phyloP scores from a whole-genome alignment of 768 basidiomycete species.

The Mycena amicta region DNA sequence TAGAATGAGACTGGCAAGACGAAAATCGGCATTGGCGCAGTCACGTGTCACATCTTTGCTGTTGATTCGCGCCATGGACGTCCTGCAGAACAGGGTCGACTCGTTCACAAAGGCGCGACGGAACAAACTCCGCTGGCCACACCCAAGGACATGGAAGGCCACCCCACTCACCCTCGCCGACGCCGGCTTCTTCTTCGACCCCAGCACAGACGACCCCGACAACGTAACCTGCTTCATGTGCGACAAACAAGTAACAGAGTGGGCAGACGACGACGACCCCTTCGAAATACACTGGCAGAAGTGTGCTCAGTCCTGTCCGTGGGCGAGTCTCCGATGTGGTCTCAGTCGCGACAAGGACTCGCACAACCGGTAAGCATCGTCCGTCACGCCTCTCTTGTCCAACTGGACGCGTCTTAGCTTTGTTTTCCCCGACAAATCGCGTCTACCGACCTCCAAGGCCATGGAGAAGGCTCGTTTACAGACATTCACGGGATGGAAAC shows the following conservation, averaged over 20 bases:
- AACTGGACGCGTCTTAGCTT: conserved; percentile 51
- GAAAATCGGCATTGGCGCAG: neutral
- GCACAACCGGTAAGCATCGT: conserved; percentile 52
- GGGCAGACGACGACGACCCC: conserved; percentile 86
- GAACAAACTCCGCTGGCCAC: conserved; percentile 82
- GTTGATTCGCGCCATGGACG: conserved; percentile 49
- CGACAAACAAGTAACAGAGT: conserved; percentile 77
- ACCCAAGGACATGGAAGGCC: conserved; percentile 62
- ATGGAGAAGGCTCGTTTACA: conserved; percentile 76
- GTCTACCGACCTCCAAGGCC: conserved; percentile 64
- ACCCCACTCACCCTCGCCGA: conserved; percentile 77
- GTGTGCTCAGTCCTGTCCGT: conserved; percentile 65
- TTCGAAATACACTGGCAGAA: conserved; percentile 80
- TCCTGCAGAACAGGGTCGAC: conserved; percentile 57
- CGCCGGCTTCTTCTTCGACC: conserved; percentile 88
- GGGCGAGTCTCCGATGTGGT: conserved; percentile 82
- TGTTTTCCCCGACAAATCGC: conserved; percentile 55
- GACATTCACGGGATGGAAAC: conserved; percentile 73
- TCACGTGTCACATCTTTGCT: conserved; percentile 6
- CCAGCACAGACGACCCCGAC: conserved; percentile 67
- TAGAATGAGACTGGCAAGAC: neutral
- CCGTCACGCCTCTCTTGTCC: neutral
- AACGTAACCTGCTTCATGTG: conserved; percentile 86
- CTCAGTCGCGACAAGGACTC: conserved; percentile 58
- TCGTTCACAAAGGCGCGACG: conserved; percentile 71